These are phyloP conservation scores for Microsporum audouinii DNA, from an alignment of 2,329 filamentous ascomycete species.

Conservation along the genomic window DNA sequence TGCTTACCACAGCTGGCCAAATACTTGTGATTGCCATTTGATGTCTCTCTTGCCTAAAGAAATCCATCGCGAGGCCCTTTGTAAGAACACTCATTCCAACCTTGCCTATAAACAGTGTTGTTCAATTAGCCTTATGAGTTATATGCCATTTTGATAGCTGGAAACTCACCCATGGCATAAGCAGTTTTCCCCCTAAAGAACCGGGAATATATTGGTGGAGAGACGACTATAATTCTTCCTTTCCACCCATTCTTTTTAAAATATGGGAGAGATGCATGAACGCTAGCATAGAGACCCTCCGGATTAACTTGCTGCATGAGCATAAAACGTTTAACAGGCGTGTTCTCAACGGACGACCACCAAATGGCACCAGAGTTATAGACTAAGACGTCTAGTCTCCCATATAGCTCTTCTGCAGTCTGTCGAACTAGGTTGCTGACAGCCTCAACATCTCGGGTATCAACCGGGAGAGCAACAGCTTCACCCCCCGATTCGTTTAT, in stretches of 20 bases:
- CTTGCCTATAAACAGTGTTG: conserved; percentile 42
- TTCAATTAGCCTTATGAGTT: neutral
- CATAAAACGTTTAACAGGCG: conserved; percentile 63
- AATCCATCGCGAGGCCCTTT: conserved; percentile 74
- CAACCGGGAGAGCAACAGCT: conserved; percentile 56
- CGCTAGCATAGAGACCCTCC: conserved; percentile 60
- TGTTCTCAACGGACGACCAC: conserved; percentile 65
- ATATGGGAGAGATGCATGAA: conserved; percentile 59
- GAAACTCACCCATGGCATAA: conserved; percentile 52
- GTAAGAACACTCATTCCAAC: conserved; percentile 72
- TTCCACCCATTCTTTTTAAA: conserved; percentile 45
- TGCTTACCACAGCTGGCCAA: conserved; percentile 63
- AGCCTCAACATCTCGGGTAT: conserved; percentile 54
- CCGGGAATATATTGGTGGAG: conserved; percentile 71
- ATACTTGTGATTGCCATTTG: conserved; percentile 70
- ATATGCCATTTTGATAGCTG: neutral
- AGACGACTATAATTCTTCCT: conserved; percentile 64
- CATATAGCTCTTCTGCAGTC: conserved; percentile 46
- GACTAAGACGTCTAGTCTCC: conserved; percentile 59
- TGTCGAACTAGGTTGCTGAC: conserved; percentile 49
- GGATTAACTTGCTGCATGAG: conserved; percentile 66
- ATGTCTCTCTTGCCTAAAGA: conserved; percentile 50
- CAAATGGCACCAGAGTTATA: conserved; percentile 82
- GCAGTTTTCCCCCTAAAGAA: conserved; percentile 80
- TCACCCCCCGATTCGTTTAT: conserved; percentile 54